A percentile compares a stretch with the other conserved stretches of the same genome.
These are phyloP conservation scores for Pholiota conissans DNA, from an alignment of 768 basidiomycete genomes.

Conservation along the genomic window DNA sequence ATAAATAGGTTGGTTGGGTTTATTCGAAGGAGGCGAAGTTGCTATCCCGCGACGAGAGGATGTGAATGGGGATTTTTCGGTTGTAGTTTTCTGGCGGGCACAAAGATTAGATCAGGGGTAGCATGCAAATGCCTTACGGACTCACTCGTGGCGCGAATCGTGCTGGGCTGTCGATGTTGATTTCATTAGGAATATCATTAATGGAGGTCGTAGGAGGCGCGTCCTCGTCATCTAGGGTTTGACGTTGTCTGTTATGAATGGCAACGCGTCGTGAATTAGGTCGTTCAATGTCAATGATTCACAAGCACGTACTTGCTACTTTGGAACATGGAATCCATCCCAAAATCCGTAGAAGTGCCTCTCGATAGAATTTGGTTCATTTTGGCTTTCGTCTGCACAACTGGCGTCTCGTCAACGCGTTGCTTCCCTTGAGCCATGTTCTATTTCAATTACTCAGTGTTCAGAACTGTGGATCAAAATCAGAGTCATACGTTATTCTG, in stretches of 20 bases:
- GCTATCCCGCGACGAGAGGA: conserved; percentile 30
- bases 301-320: conserved; percentile 51
- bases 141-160: conserved; percentile 49
- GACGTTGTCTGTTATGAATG: conserved; percentile 45
- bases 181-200: conserved; percentile 70
- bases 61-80: conserved; percentile 39
- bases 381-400: conserved; percentile 80
- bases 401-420: conserved; percentile 70
- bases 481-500: conserved; percentile 51
- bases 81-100: conserved; percentile 33
- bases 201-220: conserved; percentile 78
- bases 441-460: conserved; percentile 23
- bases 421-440: conserved; percentile 54
- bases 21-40: conserved; percentile 22
- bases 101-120: neutral
- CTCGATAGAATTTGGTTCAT: conserved; percentile 69
- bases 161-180: conserved; percentile 39
- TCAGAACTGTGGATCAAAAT: neutral
- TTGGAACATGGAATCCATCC: conserved; percentile 85
- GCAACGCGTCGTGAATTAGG: neutral
- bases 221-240: conserved; percentile 71
- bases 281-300: neutral
- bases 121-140: neutral
- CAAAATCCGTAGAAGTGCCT: conserved; percentile 69
- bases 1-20: conserved; percentile 47